Percentiles rank a stretch among this genome's conserved stretches.
Conservation (phyloP, 352 stramenopile species). For the Nothophytophthora sp. region DNA sequence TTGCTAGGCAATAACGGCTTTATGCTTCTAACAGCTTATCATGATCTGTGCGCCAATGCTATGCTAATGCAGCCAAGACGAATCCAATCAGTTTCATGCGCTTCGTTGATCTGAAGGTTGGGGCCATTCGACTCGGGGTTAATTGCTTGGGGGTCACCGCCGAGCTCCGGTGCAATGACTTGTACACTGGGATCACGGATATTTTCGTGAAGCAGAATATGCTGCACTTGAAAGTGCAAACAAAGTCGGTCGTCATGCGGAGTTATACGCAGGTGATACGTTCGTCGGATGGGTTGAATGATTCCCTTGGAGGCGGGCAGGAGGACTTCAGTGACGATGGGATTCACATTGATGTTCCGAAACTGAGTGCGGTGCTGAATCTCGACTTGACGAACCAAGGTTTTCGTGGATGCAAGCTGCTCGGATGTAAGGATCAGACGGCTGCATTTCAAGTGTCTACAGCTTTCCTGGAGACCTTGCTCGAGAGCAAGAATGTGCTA, state of each 20-base stretch:
- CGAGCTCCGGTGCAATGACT: slow-evolving; percentile 36
- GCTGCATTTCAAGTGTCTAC: slow-evolving; percentile 38
- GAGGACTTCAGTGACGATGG: slow-evolving; percentile 14
- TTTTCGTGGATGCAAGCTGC: slow-evolving; percentile 42
- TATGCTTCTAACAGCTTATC: slow-evolving; percentile 1
- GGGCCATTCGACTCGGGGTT: slow-evolving; percentile 32
- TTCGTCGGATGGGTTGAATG: background rate
- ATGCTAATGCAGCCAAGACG: slow-evolving; percentile 12
- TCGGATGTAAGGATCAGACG: slow-evolving; percentile 27
- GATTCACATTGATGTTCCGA: slow-evolving; percentile 22
- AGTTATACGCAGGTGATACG: slow-evolving; percentile 2
- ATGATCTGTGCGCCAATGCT: background rate
- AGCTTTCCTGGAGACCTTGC: slow-evolving; percentile 39
- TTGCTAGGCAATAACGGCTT: background rate
- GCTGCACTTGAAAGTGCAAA: slow-evolving; percentile 41
- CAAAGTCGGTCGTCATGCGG: slow-evolving; percentile 9
- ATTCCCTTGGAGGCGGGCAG: background rate
- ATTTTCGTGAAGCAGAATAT: slow-evolving; percentile 56
- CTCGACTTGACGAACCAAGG: slow-evolving; percentile 24
- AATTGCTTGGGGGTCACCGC: slow-evolving; percentile 35
- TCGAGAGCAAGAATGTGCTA: slow-evolving; percentile 40
- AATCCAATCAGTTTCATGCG: slow-evolving; percentile 61
- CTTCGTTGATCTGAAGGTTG: slow-evolving; percentile 61
- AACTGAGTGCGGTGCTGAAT: slow-evolving; percentile 20
- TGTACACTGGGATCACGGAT: slow-evolving; percentile 60